phyloP scores from a whole-genome alignment of 306 rosid species.

The Purshia tridentata region DNA sequence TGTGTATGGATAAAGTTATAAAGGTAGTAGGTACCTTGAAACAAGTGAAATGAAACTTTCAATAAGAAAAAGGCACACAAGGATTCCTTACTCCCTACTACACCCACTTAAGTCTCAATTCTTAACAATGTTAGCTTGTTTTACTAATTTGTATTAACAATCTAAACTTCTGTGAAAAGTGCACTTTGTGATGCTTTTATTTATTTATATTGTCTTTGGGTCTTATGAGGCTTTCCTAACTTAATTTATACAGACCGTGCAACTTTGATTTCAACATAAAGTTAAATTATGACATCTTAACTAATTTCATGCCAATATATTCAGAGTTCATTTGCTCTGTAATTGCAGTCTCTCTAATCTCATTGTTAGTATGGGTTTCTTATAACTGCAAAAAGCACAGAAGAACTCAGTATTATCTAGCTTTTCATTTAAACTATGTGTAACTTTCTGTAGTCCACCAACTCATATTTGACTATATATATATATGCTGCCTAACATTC shows the following conservation, averaged over 20 bases:
- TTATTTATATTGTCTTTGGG: conserved; percentile 21
- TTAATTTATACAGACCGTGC: conserved; percentile 3
- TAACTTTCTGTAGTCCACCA: conserved; percentile 3
- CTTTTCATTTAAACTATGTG: background rate
- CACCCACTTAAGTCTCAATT: conserved; percentile 21
- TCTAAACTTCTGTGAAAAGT: conserved; percentile 36
- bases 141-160: conserved; percentile 32
- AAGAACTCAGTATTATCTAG: no score
- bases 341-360: conserved; percentile 10
- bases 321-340: conserved; percentile 22
- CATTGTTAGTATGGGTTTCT: background rate
- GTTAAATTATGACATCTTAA: conserved; percentile 17
- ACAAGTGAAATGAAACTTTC: conserved; percentile 43
- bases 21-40: conserved; percentile 37
- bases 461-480: conserved; percentile 22
- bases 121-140: conserved; percentile 13
- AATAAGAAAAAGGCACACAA: conserved; percentile 39
- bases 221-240: conserved; percentile 20
- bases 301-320: conserved; percentile 9
- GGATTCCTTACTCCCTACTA: conserved; percentile 40
- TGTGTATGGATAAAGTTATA: conserved; percentile 41
- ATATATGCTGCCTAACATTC: background rate
- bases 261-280: conserved; percentile 24
- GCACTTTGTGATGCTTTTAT: conserved; percentile 31
- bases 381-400: no score